phyloP scores from a whole-genome alignment of 306 rosid genomes.

The Ormosia emarginata region DNA sequence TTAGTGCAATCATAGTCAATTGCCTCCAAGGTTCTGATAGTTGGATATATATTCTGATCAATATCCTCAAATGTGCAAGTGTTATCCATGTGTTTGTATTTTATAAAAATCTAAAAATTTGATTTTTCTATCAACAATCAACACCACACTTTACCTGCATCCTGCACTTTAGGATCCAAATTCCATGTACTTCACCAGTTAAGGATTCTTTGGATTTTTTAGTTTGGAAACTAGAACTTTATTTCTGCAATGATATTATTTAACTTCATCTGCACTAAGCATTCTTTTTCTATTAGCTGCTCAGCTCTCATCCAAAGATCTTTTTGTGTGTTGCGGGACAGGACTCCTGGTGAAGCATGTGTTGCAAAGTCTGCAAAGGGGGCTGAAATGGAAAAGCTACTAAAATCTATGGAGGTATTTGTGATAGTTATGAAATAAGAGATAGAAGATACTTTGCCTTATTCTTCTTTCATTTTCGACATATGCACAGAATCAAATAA shows the following conservation, averaged over 20 bases:
- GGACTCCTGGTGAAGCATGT: slow-evolving; percentile 84
- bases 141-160: neutral
- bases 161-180: neutral
- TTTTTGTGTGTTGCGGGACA: slow-evolving; percentile 43
- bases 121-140: too few species aligned
- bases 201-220: neutral
- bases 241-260: slow-evolving; percentile 11
- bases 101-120: too few species aligned
- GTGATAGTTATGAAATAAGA: too few species aligned
- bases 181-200: neutral
- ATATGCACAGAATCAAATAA: too few species aligned
- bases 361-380: slow-evolving; percentile 54
- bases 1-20: neutral
- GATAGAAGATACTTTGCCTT: too few species aligned
- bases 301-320: neutral
- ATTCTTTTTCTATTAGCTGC: neutral
- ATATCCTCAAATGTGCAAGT: neutral
- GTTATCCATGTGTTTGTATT: neutral
- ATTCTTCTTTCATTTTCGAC: too few species aligned
- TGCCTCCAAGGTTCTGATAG: neutral
- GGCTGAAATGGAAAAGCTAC: too few species aligned
- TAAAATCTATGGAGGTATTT: too few species aligned
- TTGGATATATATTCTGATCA: neutral
- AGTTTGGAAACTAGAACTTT: neutral
- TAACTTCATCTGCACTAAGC: neutral